Percentiles rank a stretch among this genome's conserved stretches.
Evolutionary conservation across 75 land plant genomes (phyloP).

Genomic region (Picea glauca): DNA sequence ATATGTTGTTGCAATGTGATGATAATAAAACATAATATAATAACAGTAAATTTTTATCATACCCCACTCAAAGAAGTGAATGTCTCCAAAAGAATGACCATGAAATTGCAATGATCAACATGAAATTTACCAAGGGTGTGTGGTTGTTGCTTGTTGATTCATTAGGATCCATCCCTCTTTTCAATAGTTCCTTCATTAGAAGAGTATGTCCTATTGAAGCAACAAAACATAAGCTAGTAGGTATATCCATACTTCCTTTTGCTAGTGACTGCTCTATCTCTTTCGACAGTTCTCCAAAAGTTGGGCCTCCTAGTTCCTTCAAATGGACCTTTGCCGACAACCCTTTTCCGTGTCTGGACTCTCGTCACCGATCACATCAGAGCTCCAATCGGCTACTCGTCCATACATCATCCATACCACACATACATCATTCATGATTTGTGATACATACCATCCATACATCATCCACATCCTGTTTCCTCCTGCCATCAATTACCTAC

Average conservation of each 20-base stretch:
- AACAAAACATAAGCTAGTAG: slow-evolving; percentile 38
- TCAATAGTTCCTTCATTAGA: slow-evolving; percentile 39
- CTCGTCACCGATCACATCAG: too few relatives aligned
- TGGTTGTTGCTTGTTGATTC: slow-evolving; percentile 43
- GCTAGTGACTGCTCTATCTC: slow-evolving; percentile 52
- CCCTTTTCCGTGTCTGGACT: too few relatives aligned
- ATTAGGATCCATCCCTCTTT: slow-evolving; percentile 45
- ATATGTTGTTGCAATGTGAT: slow-evolving; percentile 85
- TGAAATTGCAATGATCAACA: too few relatives aligned
- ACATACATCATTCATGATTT: too few relatives aligned
- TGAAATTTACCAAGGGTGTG: slow-evolving; percentile 48
- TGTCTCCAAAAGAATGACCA: too few relatives aligned
- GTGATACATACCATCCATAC: too few relatives aligned
- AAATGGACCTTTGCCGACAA: background rate
- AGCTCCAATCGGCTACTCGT: too few relatives aligned
- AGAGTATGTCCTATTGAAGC: slow-evolving; percentile 37
- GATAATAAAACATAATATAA: background rate
- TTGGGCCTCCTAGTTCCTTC: slow-evolving; percentile 36
- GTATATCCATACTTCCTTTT: slow-evolving; percentile 35
- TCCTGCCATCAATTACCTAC: too few relatives aligned
- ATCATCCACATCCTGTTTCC: too few relatives aligned
- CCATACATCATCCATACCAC: too few relatives aligned
- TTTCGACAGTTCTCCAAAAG: slow-evolving; percentile 27
- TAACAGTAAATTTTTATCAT: too few relatives aligned
- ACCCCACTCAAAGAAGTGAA: too few relatives aligned